Evolutionary conservation across 75 land plant species (phyloP).

Genomic region (Cryptomeria japonica): DNA sequence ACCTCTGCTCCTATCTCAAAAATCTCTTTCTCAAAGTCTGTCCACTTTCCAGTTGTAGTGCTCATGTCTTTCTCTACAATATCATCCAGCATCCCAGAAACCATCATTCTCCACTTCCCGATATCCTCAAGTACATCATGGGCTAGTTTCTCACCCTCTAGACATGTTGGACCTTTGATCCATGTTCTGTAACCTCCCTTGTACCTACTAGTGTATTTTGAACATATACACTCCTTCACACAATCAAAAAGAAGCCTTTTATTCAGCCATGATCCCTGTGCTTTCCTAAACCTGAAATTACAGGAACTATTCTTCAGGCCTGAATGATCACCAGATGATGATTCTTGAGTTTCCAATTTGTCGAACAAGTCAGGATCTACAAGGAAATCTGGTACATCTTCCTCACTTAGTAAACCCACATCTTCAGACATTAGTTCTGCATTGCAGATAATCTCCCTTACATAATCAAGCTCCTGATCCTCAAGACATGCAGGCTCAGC

Average conservation of each 20-base stretch:
- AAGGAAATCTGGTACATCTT: conserved; percentile 13
- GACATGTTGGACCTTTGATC: conserved; percentile 27
- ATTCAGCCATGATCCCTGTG: conserved; percentile 17
- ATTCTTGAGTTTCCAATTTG: conserved; percentile 29
- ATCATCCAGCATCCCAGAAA: conserved; percentile 59
- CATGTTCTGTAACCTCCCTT: conserved; percentile 40
- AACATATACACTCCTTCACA: conserved; percentile 40
- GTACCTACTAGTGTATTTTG: conserved; percentile 13
- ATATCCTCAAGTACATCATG: conserved; percentile 49
- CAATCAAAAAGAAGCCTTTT: conserved; percentile 54
- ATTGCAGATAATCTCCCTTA: conserved; percentile 25
- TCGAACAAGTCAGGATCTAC: conserved; percentile 37
- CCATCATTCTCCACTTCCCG: conserved; percentile 39
- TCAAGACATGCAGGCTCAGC: background rate
- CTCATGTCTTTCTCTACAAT: conserved; percentile 81
- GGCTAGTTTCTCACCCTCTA: conserved; percentile 26
- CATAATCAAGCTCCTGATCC: conserved; percentile 43
- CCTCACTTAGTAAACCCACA: conserved; percentile 3
- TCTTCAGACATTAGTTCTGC: conserved; percentile 25
- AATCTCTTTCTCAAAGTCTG: conserved; percentile 55
- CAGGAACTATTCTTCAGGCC: background rate
- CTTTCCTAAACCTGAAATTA: conserved; percentile 3
- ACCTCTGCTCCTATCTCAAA: conserved; percentile 56
- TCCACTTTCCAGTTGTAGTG: conserved; percentile 58
- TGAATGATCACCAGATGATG: background rate